Evolutionary conservation across 1,284 basidiomycete species (phyloP).

Genomic region (Papiliotrema terrestris): DNA sequence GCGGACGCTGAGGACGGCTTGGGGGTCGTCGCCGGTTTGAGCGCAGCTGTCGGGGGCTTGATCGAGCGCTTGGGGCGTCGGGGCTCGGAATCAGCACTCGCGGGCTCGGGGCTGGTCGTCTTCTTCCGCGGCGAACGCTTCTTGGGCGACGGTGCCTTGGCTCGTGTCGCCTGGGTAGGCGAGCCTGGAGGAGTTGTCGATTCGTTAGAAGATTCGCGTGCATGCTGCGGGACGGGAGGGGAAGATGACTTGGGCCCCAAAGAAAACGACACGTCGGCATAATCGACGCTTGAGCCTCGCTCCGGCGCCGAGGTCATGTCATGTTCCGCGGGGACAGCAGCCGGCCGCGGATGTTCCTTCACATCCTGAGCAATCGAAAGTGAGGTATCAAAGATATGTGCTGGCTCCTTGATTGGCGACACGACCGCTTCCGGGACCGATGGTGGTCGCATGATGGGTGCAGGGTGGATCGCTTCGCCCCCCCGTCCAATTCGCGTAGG

Average conservation of each 20-base stretch:
- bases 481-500: neutral
- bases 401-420: neutral
- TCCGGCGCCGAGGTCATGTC: neutral
- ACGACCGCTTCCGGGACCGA: too few relatives aligned
- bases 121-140: neutral
- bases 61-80: neutral
- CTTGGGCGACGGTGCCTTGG: too few relatives aligned
- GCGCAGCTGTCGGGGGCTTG: too few relatives aligned
- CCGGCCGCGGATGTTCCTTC: neutral
- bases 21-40: too few relatives aligned
- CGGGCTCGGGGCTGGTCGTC: neutral
- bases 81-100: neutral
- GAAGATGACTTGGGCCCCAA: constrained; percentile 13
- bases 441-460: too few relatives aligned
- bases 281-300: constrained; percentile 29
- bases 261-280: constrained; percentile 27
- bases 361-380: neutral
- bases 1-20: too few relatives aligned
- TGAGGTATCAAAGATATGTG: neutral
- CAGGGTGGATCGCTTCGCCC: too few relatives aligned
- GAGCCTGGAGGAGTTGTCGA: neutral
- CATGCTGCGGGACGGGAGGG: neutral
- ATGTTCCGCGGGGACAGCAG: too few relatives aligned
- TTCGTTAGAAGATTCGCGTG: neutral
- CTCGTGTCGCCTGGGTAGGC: neutral